Evolutionary conservation across 176 grass and related monocot genomes (phyloP).

Genomic region (Triticum turgidum): DNA sequence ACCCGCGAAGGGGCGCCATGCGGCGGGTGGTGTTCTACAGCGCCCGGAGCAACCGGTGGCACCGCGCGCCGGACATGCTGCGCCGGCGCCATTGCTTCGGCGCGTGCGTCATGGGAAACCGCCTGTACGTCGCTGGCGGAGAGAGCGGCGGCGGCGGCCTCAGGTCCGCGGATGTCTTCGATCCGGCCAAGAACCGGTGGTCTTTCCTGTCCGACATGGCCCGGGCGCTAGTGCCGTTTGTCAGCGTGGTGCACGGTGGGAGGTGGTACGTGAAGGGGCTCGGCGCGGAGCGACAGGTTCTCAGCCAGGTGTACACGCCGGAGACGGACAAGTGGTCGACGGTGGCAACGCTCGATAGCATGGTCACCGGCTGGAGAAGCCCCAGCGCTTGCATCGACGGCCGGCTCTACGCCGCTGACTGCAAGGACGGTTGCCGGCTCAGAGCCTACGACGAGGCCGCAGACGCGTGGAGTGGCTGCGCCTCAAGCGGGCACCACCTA

Average conservation of each 20-base stretch:
- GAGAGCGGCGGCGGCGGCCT: constrained; percentile 49
- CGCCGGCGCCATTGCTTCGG: constrained; percentile 56
- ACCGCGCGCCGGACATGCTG: constrained; percentile 85
- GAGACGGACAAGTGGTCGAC: constrained; percentile 44
- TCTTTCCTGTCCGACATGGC: constrained; percentile 65
- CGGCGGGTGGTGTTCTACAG: constrained; percentile 83
- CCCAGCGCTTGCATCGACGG: constrained; percentile 60
- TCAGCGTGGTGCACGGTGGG: constrained; percentile 55
- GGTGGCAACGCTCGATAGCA: constrained; percentile 49
- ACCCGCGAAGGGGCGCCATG: constrained; percentile 44
- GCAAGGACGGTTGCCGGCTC: constrained; percentile 74
- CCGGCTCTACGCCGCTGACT: constrained; percentile 60
- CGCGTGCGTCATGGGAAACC: constrained; percentile 58
- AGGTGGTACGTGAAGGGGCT: constrained; percentile 85
- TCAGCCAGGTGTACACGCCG: constrained; percentile 60
- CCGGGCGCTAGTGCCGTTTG: constrained; percentile 54
- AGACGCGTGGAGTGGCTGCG: constrained; percentile 43
- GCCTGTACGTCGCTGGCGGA: constrained; percentile 74
- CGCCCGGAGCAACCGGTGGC: constrained; percentile 73
- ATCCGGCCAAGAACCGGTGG: constrained; percentile 83
- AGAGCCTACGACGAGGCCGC: constrained; percentile 50
- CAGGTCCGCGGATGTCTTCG: constrained; percentile 61
- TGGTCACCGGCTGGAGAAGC: constrained; percentile 72
- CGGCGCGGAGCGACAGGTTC: constrained; percentile 48
- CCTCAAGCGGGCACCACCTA: constrained; percentile 53